phyloP scores from a whole-genome alignment of 2,329 filamentous ascomycete species.

The Capronia coronata region DNA sequence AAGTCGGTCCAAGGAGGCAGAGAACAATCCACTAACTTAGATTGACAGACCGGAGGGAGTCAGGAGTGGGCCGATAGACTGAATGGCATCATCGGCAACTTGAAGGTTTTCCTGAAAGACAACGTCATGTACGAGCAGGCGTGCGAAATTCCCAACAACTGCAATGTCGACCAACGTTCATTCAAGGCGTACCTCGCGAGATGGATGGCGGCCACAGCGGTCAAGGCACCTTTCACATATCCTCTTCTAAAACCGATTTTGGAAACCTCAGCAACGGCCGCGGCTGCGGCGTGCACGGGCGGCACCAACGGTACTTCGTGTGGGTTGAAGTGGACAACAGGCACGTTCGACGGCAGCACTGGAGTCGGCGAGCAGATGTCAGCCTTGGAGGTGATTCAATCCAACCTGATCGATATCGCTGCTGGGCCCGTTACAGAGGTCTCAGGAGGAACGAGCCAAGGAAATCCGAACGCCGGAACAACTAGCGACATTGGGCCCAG shows the following conservation, averaged over 20 bases:
- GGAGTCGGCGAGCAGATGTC: slow-evolving; percentile 40
- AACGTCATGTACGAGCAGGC: slow-evolving; percentile 55
- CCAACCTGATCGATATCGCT: slow-evolving; percentile 42
- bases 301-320: slow-evolving; percentile 40
- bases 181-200: slow-evolving; percentile 62
- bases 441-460: slow-evolving; percentile 54
- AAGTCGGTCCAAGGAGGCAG: too few species aligned
- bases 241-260: slow-evolving; percentile 49
- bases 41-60: slow-evolving; percentile 34
- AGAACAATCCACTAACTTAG: slow-evolving; percentile 7
- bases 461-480: slow-evolving; percentile 40
- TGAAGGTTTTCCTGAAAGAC: slow-evolving; percentile 47
- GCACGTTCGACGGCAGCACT: slow-evolving; percentile 33
- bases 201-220: slow-evolving; percentile 52
- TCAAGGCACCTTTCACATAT: slow-evolving; percentile 53
- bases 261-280: slow-evolving; percentile 47
- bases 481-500: slow-evolving; percentile 20
- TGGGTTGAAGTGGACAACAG: slow-evolving; percentile 37
- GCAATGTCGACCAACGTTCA: slow-evolving; percentile 57
- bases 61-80: slow-evolving; percentile 49
- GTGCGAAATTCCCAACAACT: slow-evolving; percentile 51
- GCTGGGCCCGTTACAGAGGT: slow-evolving; percentile 40
- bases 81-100: slow-evolving; percentile 49
- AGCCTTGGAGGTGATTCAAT: slow-evolving; percentile 53
- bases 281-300: slow-evolving; percentile 49